Evolutionary conservation across 208 protist genomes (phyloP).

Genomic region (Sergeia podlipaevii): DNA sequence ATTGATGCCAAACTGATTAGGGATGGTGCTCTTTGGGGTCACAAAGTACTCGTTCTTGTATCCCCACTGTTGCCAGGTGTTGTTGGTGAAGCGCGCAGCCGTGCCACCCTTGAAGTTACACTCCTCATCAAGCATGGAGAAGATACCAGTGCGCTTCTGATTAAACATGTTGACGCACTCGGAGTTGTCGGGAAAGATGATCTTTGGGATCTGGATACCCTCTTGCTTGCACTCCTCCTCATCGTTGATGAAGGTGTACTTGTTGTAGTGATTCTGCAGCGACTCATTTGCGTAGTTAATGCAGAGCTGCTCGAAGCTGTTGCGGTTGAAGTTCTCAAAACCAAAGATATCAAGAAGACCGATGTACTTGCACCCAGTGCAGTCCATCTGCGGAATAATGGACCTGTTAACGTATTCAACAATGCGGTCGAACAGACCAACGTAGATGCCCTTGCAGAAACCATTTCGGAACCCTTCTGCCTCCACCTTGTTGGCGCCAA

Average conservation of each 20-base stretch:
- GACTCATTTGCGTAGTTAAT: constrained; percentile 98
- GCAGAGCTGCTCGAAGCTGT: constrained; percentile 97
- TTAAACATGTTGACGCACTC: constrained; percentile 88
- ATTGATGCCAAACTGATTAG: constrained; percentile 85
- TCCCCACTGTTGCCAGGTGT: constrained; percentile 63
- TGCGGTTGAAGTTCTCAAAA: constrained; percentile 94
- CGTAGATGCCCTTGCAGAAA: constrained; percentile 90
- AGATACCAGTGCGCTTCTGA: constrained; percentile 67
- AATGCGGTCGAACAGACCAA: constrained; percentile 87
- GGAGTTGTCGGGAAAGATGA: constrained; percentile 86
- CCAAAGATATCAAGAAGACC: constrained; percentile 96
- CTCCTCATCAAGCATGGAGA: constrained; percentile 90
- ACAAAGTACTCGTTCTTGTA: constrained; percentile 72
- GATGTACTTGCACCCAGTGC: constrained; percentile 79
- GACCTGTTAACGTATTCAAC: constrained; percentile 80
- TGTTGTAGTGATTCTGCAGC: constrained; percentile 97
- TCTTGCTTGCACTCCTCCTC: constrained; percentile 89
- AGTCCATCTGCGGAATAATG: constrained; percentile 51
- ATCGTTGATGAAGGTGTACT: constrained; percentile 94
- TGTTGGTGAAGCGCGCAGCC: constrained; percentile 64
- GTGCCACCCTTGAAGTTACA: constrained; percentile 79
- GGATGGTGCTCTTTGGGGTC: constrained; percentile 76
- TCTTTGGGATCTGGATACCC: constrained; percentile 73
- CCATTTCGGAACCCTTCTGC: constrained; percentile 79
- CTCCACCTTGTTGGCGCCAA: constrained; percentile 69